Base-by-base conservation (phyloP, 371 early-diverging fungal genomes). In the Modicella reniformis region DNA sequence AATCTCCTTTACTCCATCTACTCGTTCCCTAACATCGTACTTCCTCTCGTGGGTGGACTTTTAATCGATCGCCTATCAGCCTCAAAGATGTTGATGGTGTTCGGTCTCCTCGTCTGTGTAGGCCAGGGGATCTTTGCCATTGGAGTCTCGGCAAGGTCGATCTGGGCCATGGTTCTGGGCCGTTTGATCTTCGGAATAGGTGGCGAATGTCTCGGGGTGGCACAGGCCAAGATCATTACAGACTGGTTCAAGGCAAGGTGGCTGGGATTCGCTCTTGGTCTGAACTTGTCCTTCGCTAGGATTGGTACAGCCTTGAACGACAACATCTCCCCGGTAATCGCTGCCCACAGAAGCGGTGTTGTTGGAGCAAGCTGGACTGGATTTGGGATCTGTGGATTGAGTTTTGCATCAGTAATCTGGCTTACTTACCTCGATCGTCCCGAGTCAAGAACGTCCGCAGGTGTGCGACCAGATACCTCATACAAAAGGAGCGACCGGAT, bases 1-100 rank as follows among this genome's bases (percentile, higher is more conserved):
- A 90, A 88, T 74, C 70, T 90, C 17, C 83, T 93, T 29, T 94
- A 92, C 69, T 83, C 92, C 0, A 88, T 84, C 30, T 92, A 92
- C 67, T 90, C 92, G 2, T 76, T 92, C 9, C 94, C 94, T 26
- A 94, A 94, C 76, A 85, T 92, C 67, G 75, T 93, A 63, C 81
- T 90, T 13, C 93, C 94, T 1, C 80, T 92, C 23, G 19, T 91
- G 12, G 90, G 92, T 32, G 90, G 92, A 0, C 80, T 80, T 32
- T 75, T 86, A 25, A 84, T 86, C 13, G 87, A 90, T 57, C 59
- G 76, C 12, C 70, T 88, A 48, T 91, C 85, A 33, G 71, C 84
- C 51, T 80, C 76, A 52, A 70, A 62, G 40, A 85, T 89, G 58
- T 65, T 91, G 29, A 52, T 86, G 12, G 55, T 85, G 13, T 90